Percentiles rank a stretch among this genome's conserved stretches.
Evolutionary conservation across 176 grass and related monocot genomes (phyloP).

Genomic region (Alopecurus myosuroides): DNA sequence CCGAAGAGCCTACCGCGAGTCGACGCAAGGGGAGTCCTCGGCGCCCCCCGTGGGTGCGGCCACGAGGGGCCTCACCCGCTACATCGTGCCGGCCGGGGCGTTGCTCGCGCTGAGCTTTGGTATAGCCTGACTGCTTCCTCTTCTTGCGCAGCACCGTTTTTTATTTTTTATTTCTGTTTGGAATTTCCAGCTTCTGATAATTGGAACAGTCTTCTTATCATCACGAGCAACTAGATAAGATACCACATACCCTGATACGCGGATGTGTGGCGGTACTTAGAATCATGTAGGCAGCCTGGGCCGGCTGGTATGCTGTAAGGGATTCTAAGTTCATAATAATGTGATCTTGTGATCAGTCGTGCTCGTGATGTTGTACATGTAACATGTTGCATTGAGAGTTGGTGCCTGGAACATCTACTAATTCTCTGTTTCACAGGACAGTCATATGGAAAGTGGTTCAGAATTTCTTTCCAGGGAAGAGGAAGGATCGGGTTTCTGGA

Average conservation of each 20-base stretch:
- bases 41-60: slow-evolving; percentile 8
- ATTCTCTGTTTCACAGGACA: slow-evolving; percentile 74
- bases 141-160: neutral
- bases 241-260: neutral
- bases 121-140: slow-evolving; percentile 30
- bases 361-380: neutral
- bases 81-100: slow-evolving; percentile 47
- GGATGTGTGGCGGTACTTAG: neutral
- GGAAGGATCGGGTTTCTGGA: slow-evolving; percentile 27
- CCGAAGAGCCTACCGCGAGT: slow-evolving; percentile 47
- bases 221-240: neutral
- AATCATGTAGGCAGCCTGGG: neutral
- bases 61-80: slow-evolving; percentile 32
- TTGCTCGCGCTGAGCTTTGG: slow-evolving; percentile 62
- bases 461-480: slow-evolving; percentile 54
- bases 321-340: neutral
- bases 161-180: neutral
- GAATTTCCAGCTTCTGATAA: neutral
- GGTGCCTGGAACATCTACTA: slow-evolving; percentile 32
- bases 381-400: neutral
- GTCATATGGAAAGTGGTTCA: slow-evolving; percentile 80
- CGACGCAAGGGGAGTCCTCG: slow-evolving; percentile 41
- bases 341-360: neutral
- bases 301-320: neutral
- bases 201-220: slow-evolving; percentile 1